Base-by-base conservation (phyloP, 108 stramenopile genomes). In the Skeletonema marinoi region DNA sequence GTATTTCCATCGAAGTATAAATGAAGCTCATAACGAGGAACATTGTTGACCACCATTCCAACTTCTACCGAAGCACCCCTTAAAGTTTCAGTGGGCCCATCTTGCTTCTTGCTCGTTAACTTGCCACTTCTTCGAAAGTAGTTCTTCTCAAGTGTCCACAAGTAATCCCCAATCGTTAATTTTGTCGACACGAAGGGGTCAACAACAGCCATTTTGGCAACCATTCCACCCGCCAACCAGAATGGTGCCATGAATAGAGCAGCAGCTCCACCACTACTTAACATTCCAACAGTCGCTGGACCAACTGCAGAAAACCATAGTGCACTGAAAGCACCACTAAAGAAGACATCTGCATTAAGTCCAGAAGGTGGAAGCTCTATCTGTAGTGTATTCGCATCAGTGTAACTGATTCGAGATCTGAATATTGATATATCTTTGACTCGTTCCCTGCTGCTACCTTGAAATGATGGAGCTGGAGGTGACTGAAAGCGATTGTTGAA, bases 181-280 rank as follows among this genome's bases (percentile, higher is more conserved):
- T 38, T 48, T 19, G 59, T 39, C 4, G 65, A 60, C 1, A 70
- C 30, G 25, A 77, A 71, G 1, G 84, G 84, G 71, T 85, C 84
- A 7, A 74, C 41, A 36, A 78, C 60, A 2, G 80, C 74, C 32
- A 38, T 36, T 60, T 85, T 85, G 48, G 80, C 76, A 12, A 85
- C 71, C 31, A 65, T 12, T 9, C 69, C 84, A 39, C 84, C 84
- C 29, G 84, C 78, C 14, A 63, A 32, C 84, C 84, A 85, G 73
- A 85, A 85, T 32, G 84, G 84, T 1, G 66, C n/a, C 70, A 85
- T 73, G 32, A 85, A 81, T 14, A 80, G 46, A 16, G 44, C 38
- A 8, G 50, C 71, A 11, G 56, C 29, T 0, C 73, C 78, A 7
- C 73, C 64, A 44, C 58, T 62, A 32, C 71, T 62, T 21, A 76